phyloP scores from a whole-genome alignment of 2,329 filamentous ascomycete genomes.

The Diaporthe citrichinensis region DNA sequence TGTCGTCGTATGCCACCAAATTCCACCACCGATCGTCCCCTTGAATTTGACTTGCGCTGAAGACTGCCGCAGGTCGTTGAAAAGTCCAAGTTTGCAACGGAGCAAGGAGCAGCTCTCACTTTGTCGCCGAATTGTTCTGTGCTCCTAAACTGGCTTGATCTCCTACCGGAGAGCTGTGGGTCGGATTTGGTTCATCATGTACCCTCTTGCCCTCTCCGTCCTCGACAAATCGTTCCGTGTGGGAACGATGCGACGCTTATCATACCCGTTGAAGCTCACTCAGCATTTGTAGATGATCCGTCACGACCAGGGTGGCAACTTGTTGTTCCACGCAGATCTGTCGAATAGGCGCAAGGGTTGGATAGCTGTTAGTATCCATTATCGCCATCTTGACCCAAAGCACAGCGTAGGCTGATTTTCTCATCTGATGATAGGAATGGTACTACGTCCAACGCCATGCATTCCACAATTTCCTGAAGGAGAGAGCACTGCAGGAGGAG shows the following conservation, averaged over 20 bases:
- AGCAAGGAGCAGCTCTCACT: slow-evolving; percentile 7
- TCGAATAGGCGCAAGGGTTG: slow-evolving; percentile 15
- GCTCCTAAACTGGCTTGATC: slow-evolving; percentile 3
- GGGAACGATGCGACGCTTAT: background rate
- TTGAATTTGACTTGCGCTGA: background rate
- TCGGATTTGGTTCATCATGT: slow-evolving; percentile 20
- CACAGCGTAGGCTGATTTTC: background rate
- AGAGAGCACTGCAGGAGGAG: background rate
- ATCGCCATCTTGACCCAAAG: background rate
- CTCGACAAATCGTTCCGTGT: background rate
- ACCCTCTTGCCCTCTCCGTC: background rate
- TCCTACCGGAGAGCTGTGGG: background rate
- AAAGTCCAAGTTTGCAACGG: slow-evolving; percentile 27
- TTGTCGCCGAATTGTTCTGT: slow-evolving; percentile 22
- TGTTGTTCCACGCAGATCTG: slow-evolving; percentile 14
- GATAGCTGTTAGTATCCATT: slow-evolving; percentile 1
- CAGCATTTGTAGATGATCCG: background rate
- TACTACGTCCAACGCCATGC: background rate
- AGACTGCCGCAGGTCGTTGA: background rate
- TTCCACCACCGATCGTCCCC: too few species aligned
- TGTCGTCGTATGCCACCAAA: background rate
- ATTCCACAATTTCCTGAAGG: slow-evolving; percentile 3
- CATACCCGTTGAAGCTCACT: background rate
- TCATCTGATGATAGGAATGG: slow-evolving; percentile 2
- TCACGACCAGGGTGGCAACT: background rate